phyloP scores from a whole-genome alignment of 306 rosid species.

The Abrus pulchellus region DNA sequence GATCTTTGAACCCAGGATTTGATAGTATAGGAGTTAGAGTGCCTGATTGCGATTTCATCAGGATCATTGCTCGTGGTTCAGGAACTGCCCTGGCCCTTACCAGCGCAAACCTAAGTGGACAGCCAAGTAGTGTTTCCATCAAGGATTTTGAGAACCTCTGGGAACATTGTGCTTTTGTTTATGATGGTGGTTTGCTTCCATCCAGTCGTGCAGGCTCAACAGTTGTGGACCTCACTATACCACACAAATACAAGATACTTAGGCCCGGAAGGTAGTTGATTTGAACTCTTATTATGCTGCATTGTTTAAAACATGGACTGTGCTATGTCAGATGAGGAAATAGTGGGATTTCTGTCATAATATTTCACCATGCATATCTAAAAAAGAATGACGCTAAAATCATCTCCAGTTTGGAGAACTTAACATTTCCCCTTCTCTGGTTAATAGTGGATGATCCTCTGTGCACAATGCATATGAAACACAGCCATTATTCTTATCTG shows the following conservation, averaged over 20 bases:
- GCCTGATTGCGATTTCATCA: slow-evolving; percentile 85
- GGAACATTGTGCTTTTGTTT: slow-evolving; percentile 85
- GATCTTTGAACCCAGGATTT: slow-evolving; percentile 87
- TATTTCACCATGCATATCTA: slow-evolving; percentile 30
- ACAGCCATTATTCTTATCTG: slow-evolving; percentile 4
- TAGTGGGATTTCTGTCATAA: slow-evolving; percentile 8
- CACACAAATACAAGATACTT: slow-evolving; percentile 76
- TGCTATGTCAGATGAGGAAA: slow-evolving; percentile 9
- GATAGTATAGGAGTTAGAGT: slow-evolving; percentile 91
- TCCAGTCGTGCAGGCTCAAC: slow-evolving; percentile 92
- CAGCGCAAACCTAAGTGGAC: slow-evolving; percentile 95
- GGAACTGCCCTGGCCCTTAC: slow-evolving; percentile 92
- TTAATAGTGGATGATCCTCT: not conserved
- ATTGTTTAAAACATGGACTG: slow-evolving; percentile 29
- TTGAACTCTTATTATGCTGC: slow-evolving; percentile 17
- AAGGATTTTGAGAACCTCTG: slow-evolving; percentile 84
- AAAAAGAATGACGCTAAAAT: slow-evolving; percentile 32
- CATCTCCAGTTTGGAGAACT: slow-evolving; percentile 18
- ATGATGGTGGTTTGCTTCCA: slow-evolving; percentile 87
- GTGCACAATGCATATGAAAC: slow-evolving; percentile 24
- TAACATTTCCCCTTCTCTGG: not conserved
- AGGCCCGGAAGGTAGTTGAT: slow-evolving; percentile 88
- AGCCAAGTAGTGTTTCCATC: slow-evolving; percentile 80
- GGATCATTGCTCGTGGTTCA: slow-evolving; percentile 72
- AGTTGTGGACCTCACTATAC: slow-evolving; percentile 78